Evolutionary conservation across 2,329 filamentous ascomycete species (phyloP).

Genomic region (Xylariaceae sp.): DNA sequence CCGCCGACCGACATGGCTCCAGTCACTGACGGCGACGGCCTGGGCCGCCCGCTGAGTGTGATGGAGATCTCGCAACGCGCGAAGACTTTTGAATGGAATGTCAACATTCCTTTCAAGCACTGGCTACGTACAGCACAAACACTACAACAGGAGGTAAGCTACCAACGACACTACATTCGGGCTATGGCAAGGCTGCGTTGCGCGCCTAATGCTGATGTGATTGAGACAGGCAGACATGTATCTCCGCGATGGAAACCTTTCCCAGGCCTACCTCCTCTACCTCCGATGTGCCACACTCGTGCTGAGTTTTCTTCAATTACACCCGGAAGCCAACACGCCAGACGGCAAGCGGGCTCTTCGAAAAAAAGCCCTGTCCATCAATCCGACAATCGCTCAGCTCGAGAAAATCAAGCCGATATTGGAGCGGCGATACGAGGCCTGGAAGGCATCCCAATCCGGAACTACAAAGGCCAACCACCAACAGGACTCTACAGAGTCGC

Average conservation of each 20-base stretch:
- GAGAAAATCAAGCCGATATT: constrained; percentile 79
- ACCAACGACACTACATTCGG: neutral
- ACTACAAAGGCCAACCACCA: constrained; percentile 31
- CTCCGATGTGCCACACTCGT: constrained; percentile 86
- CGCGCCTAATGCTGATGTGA: constrained; percentile 2
- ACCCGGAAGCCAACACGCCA: constrained; percentile 68
- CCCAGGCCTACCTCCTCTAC: constrained; percentile 86
- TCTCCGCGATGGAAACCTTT: constrained; percentile 76
- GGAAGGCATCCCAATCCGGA: constrained; percentile 51
- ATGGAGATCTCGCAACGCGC: constrained; percentile 75
- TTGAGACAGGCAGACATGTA: constrained; percentile 70
- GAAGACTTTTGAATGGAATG: constrained; percentile 75
- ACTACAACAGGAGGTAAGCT: constrained; percentile 70
- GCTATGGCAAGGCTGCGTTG: neutral
- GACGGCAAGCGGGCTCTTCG: constrained; percentile 61
- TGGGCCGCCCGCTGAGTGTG: constrained; percentile 61
- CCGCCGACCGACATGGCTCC: constrained; percentile 13
- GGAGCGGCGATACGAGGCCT: constrained; percentile 64
- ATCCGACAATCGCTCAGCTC: constrained; percentile 62
- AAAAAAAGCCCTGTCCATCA: constrained; percentile 46
- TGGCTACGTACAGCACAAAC: constrained; percentile 80
- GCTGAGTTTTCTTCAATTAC: constrained; percentile 66
- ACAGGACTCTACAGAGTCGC: constrained; percentile 11
- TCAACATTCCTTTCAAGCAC: constrained; percentile 68
- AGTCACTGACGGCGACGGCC: constrained; percentile 16